These are phyloP conservation scores for Schizosaccharomyces octosporus DNA, from an alignment of 805 yeast genomes.

Conservation along the genomic window DNA sequence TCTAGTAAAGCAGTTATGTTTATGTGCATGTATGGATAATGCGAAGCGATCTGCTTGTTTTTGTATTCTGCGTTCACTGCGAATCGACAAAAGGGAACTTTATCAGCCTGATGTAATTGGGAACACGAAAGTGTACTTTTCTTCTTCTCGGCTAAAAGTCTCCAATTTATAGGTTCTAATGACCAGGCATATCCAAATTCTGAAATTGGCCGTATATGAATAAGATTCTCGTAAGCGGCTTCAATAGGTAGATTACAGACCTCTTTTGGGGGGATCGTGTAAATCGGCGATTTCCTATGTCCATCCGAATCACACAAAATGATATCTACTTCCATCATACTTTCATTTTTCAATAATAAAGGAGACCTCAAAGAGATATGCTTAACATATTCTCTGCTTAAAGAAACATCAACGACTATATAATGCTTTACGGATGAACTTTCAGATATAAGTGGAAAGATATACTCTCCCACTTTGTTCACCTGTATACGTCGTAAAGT, in stretches of 20 bases:
- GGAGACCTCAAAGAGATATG: conserved; percentile 58
- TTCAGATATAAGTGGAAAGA: background rate
- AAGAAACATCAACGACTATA: conserved; percentile 40
- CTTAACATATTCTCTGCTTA: conserved; percentile 60
- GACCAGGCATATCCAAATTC: conserved; percentile 47
- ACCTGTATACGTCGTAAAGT: background rate
- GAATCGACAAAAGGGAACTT: conserved; percentile 44
- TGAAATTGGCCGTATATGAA: conserved; percentile 38
- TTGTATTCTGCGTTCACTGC: conserved; percentile 35
- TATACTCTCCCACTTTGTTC: background rate
- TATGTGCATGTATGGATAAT: conserved; percentile 67
- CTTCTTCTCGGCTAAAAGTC: conserved; percentile 19
- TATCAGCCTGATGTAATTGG: conserved; percentile 14
- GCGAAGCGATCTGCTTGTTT: conserved; percentile 39
- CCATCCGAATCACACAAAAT: conserved; percentile 13
- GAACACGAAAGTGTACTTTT: background rate
- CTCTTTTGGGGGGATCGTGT: conserved; percentile 22
- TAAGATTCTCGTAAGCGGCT: conserved; percentile 29
- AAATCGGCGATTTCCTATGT: background rate
- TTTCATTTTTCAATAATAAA: conserved; percentile 37
- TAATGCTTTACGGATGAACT: background rate
- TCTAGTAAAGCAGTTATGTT: conserved; percentile 66
- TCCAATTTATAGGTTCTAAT: conserved; percentile 38
- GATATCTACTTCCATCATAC: conserved; percentile 30
- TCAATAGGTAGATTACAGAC: conserved; percentile 52